Evolutionary conservation across 352 stramenopile species (phyloP).

Genomic region (Phytophthora boehmeriae): DNA sequence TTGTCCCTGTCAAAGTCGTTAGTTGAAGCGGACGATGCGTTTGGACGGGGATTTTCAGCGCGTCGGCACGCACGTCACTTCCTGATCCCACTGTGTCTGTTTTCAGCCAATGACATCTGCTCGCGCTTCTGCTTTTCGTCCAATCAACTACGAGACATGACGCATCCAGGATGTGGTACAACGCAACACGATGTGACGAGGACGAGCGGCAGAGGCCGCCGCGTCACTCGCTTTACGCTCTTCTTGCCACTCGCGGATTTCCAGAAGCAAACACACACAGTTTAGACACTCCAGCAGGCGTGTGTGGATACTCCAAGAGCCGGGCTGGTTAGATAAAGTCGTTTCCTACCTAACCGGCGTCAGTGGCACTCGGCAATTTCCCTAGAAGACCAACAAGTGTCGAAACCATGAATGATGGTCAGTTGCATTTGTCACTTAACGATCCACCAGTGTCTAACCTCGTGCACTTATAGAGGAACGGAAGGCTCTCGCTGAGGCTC

Average conservation of each 20-base stretch:
- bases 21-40: not conserved
- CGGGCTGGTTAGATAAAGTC: no score
- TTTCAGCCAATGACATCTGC: no score
- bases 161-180: conserved; percentile 17
- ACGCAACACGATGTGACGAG: conserved; percentile 13
- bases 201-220: not conserved
- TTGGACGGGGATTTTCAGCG: not conserved
- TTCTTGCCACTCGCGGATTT: not conserved
- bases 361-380: conserved; percentile 1
- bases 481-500: conserved; percentile 50
- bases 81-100: no score
- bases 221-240: conserved; percentile 9
- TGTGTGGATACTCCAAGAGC: no score
- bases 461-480: conserved; percentile 41
- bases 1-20: not conserved
- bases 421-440: not conserved
- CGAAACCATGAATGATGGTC: conserved; percentile 31
- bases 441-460: no score
- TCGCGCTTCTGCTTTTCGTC: not conserved
- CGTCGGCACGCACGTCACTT: not conserved
- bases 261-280: not conserved
- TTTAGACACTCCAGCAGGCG: no score
- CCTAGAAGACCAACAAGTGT: not conserved
- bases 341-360: not conserved
- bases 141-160: no score